Evolutionary conservation across 192 early-diverging fungal genomes (phyloP), one percentile per base, ranked within the genome.

Genomic region (Chytriomyces sp.): DNA sequence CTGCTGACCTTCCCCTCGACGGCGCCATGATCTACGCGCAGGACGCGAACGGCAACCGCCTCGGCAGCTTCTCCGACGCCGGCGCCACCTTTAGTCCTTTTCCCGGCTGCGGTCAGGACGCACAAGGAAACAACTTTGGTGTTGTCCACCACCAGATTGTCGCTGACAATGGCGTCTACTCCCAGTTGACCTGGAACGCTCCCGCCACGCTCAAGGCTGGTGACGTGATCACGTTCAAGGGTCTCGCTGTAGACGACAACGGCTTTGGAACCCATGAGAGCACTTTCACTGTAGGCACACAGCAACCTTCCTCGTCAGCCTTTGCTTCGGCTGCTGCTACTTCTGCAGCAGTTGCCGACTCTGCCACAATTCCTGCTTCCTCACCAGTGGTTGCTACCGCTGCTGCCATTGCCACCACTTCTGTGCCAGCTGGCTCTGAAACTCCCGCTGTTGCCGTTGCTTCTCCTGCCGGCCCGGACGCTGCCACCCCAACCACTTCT

Each of bases 21-120:
- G 60, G 60, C 10, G 28, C 38, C 28, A 8, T 62, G 30, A 39
- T 62, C 14, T 62, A 22, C n/a, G 60, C 60, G n/a, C 30, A 62
- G 8, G 14, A 12, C 6, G 33, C 30, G 6, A 62, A 14, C 10
- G 38, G 34, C 14, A 34, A 8, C 7, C 10, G 60, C 10, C 12
- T 62, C 34, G 60, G 60, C 17, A 39, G 30, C 30, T 62, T 62
- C 60, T 8, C 38, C 6, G 60, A 62, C 60, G 28, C 60, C 6
- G 60, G 60, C 8, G 38, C 10, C 60, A 32, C 19, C 60, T 38
- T 62, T 12, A 7, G 10, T 14, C 33, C 60, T 26, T 62, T 62
- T 26, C 60, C 60, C 6, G 60, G 34, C 10, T 62, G 60, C 60
- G 60, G 60, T 6, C 12, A n/a, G 14, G 28, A 62, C 38, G 60